phyloP scores from a whole-genome alignment of 495 filamentous ascomycete genomes.

The Penicillium longicatenatum region DNA sequence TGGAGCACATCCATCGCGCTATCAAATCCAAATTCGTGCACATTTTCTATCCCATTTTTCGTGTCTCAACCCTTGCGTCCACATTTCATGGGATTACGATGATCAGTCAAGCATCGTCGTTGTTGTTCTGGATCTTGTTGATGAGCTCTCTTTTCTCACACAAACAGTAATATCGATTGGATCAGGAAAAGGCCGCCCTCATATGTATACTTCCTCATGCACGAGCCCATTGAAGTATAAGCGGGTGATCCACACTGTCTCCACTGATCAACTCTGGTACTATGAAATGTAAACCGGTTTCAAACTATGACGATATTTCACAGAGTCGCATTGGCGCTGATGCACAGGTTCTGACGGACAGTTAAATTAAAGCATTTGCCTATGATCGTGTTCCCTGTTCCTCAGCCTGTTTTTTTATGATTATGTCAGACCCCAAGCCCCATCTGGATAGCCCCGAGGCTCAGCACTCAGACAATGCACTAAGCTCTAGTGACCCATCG shows the following conservation, averaged over 20 bases:
- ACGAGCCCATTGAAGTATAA: not conserved
- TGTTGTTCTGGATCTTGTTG: not conserved
- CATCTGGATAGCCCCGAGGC: not conserved
- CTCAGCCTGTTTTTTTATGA: not conserved
- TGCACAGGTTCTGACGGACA: not conserved
- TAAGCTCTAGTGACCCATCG: not conserved
- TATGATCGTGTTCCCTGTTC: not conserved
- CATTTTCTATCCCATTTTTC: not conserved
- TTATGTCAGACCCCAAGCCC: constrained; percentile 6
- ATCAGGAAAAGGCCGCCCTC: not conserved
- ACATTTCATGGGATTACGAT: not conserved
- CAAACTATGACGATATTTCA: constrained; percentile 2
- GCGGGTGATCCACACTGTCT: constrained; percentile 9
- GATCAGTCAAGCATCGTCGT: not conserved
- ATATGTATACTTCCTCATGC: not conserved
- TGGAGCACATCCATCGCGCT: not conserved
- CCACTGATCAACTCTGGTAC: constrained; percentile 5
- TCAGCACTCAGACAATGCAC: not conserved
- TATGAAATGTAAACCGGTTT: constrained; percentile 8
- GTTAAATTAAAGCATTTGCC: not conserved
- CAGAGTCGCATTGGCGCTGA: not conserved
- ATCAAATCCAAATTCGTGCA: not conserved
- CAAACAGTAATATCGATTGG: not conserved
- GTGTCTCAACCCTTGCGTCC: not conserved
- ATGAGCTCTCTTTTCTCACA: not conserved